Conservation (phyloP, 129 eudicot species). For the Chrysanthemum seticuspe region DNA sequence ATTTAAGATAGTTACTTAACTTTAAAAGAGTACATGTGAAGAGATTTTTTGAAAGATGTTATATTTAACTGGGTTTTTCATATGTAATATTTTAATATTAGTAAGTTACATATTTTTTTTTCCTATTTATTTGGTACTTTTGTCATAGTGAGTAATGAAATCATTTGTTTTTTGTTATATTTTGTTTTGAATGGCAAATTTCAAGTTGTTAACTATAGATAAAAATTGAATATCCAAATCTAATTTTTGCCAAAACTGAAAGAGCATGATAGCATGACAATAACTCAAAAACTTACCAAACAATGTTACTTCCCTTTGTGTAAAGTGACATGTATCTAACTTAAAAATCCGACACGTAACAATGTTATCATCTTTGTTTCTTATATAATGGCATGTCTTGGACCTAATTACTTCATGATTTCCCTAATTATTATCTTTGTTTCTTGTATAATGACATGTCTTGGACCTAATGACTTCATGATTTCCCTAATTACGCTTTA, state of each 20-base stretch:
- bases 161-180: too few species aligned
- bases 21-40: too few species aligned
- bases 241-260: not conserved
- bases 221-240: not conserved
- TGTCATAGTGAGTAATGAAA: too few species aligned
- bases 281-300: not conserved
- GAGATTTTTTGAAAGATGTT: too few species aligned
- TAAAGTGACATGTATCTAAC: not conserved
- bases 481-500: not conserved
- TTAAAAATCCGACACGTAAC: not conserved
- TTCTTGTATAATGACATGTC: not conserved
- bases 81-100: too few species aligned
- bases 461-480: not conserved
- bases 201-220: too few species aligned
- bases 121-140: too few species aligned
- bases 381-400: not conserved
- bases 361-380: not conserved
- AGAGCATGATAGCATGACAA: slow-evolving; percentile 14
- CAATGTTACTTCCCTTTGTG: not conserved
- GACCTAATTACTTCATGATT: not conserved
- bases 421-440: not conserved
- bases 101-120: too few species aligned
- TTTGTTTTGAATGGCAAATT: too few species aligned
- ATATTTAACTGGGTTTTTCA: too few species aligned
- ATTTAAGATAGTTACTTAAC: too few species aligned